phyloP scores from a whole-genome alignment of 2,329 filamentous ascomycete genomes.

The Daldinia sp. region DNA sequence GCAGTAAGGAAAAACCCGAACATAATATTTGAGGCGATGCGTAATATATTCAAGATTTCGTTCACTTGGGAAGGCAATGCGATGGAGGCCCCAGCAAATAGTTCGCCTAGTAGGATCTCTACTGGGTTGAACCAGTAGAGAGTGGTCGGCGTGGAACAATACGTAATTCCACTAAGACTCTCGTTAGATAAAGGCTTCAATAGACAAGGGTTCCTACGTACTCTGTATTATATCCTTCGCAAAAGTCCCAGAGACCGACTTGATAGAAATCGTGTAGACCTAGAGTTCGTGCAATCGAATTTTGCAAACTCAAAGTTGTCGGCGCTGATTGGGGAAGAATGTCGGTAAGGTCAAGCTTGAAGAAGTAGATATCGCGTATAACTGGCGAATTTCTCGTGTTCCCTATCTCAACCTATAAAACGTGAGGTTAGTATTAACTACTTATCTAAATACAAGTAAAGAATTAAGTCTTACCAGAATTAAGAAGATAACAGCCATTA shows the following conservation, averaged over 20 bases:
- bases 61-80: slow-evolving; percentile 80
- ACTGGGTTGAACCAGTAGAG: slow-evolving; percentile 95
- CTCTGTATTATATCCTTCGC: slow-evolving; percentile 82
- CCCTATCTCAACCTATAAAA: slow-evolving; percentile 72
- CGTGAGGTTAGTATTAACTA: slow-evolving; percentile 1
- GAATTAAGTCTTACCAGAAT: slow-evolving; percentile 69
- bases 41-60: slow-evolving; percentile 79
- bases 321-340: slow-evolving; percentile 81
- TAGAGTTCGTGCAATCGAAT: slow-evolving; percentile 86
- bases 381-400: slow-evolving; percentile 73
- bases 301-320: slow-evolving; percentile 77
- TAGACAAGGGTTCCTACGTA: slow-evolving; percentile 50
- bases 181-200: slow-evolving; percentile 60
- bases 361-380: slow-evolving; percentile 81
- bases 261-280: slow-evolving; percentile 96
- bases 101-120: slow-evolving; percentile 80
- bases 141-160: slow-evolving; percentile 75
- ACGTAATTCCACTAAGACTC: slow-evolving; percentile 73
- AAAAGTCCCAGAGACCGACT: slow-evolving; percentile 91
- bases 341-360: slow-evolving; percentile 84
- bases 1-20: slow-evolving; percentile 86
- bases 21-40: slow-evolving; percentile 84
- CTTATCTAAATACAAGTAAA: slow-evolving; percentile 8
- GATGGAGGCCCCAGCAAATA: slow-evolving; percentile 85
- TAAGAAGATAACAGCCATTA: slow-evolving; percentile 75